Evolutionary conservation across 2,329 filamentous ascomycete genomes (phyloP).

Genomic region (Diaporthe vexans): DNA sequence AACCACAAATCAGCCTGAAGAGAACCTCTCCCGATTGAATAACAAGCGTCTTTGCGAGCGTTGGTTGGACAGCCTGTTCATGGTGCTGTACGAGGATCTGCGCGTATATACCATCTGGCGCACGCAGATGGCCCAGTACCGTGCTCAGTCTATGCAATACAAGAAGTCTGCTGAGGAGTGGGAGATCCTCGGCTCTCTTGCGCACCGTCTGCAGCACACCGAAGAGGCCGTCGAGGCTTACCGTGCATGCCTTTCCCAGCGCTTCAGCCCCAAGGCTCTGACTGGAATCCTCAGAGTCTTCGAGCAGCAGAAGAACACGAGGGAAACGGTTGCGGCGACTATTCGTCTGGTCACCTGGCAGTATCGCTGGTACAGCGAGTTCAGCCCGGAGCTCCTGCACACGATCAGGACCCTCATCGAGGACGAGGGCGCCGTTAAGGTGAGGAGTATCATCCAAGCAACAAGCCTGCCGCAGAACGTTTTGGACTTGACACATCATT

Average conservation of each 20-base stretch:
- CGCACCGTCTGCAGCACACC: constrained; percentile 90
- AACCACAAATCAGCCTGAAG: constrained; percentile 69
- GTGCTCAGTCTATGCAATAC: constrained; percentile 93
- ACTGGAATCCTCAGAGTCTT: constrained; percentile 85
- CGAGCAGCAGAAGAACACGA: constrained; percentile 82
- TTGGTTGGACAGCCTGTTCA: constrained; percentile 98
- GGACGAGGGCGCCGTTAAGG: constrained; percentile 96
- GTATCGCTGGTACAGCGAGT: constrained; percentile 99
- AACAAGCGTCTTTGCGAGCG: constrained; percentile 98
- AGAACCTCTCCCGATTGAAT: constrained; percentile 89
- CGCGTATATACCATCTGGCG: constrained; percentile 99
- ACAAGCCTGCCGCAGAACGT: constrained; percentile 94
- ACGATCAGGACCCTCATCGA: constrained; percentile 94
- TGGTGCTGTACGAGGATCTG: constrained; percentile 98
- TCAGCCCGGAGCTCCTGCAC: constrained; percentile 90
- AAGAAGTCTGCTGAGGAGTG: constrained; percentile 97
- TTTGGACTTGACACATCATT: constrained; percentile 94
- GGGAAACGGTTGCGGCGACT: constrained; percentile 85
- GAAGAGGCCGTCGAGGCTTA: constrained; percentile 96
- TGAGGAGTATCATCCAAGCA: constrained; percentile 96
- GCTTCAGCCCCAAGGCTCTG: constrained; percentile 95
- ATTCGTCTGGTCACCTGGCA: constrained; percentile 97
- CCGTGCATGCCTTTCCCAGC: constrained; percentile 85
- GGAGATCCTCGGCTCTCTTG: constrained; percentile 95
- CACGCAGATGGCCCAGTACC: constrained; percentile 96